These are phyloP conservation scores for Colletotrichum viniferum DNA, from an alignment of 2,329 filamentous ascomycete genomes.

Conservation along the genomic window DNA sequence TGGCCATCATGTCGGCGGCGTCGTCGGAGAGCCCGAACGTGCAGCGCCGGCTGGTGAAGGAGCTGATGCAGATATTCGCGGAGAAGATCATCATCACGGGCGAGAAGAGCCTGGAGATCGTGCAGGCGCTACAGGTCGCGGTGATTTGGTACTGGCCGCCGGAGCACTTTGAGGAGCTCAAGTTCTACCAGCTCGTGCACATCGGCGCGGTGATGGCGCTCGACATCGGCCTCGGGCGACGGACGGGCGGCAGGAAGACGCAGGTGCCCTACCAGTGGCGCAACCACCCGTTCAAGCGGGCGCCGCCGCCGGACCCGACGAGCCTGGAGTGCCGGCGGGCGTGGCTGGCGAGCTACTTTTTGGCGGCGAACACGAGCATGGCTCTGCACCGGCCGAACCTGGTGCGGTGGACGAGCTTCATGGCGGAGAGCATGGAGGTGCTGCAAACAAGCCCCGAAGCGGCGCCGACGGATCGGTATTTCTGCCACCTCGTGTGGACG, in stretches of 20 bases:
- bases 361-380: conserved; percentile 65
- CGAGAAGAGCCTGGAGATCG: conserved; percentile 81
- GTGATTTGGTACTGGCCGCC: conserved; percentile 89
- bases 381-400: conserved; percentile 65
- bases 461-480: conserved; percentile 58
- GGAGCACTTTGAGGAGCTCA: conserved; percentile 82
- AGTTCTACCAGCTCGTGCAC: conserved; percentile 88
- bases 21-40: conserved; percentile 59
- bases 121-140: conserved; percentile 77
- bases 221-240: conserved; percentile 77
- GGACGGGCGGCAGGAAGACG: conserved; percentile 23
- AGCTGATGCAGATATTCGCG: conserved; percentile 75
- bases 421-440: conserved; percentile 63
- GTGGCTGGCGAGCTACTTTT: conserved; percentile 64
- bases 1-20: conserved; percentile 72
- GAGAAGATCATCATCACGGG: conserved; percentile 76
- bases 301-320: conserved; percentile 53
- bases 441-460: conserved; percentile 59
- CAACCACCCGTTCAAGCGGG: conserved; percentile 45
- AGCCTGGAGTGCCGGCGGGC: conserved; percentile 60
- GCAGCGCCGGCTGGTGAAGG: conserved; percentile 68
- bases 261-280: conserved; percentile 36
- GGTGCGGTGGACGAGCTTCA: conserved; percentile 64
- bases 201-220: conserved; percentile 82
- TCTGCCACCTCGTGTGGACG: conserved; percentile 64